These are phyloP conservation scores for Pilatotrama ljubarskyi DNA, from an alignment of 768 basidiomycete genomes.

Conservation along the genomic window DNA sequence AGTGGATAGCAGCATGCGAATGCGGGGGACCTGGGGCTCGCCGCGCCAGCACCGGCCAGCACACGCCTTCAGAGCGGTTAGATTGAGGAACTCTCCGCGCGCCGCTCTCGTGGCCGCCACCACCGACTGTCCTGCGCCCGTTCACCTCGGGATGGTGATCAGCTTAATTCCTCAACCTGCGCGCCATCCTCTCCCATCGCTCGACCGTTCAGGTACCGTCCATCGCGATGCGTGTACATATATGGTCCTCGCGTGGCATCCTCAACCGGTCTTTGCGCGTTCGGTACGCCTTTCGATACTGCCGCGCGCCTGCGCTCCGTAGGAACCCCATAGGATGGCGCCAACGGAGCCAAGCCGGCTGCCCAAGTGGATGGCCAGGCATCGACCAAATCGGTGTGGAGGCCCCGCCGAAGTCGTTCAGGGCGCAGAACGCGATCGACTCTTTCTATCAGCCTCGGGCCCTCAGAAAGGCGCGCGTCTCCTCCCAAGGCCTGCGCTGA, in stretches of 20 bases:
- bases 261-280: neutral
- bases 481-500: too few species aligned
- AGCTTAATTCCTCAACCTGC: conserved; percentile 1
- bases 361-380: neutral
- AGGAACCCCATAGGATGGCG: neutral
- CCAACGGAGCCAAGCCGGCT: neutral
- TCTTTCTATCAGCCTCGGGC: too few species aligned
- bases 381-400: neutral
- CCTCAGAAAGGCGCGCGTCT: too few species aligned
- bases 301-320: neutral
- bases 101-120: conserved; percentile 9
- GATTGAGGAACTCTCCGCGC: conserved; percentile 11
- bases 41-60: neutral
- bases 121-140: neutral
- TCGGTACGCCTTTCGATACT: neutral
- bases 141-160: neutral
- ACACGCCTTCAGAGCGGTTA: conserved; percentile 4
- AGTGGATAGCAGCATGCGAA: conserved; percentile 2
- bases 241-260: neutral
- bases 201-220: conserved; percentile 1
- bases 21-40: conserved; percentile 1
- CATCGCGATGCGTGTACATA: neutral
- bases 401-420: too few species aligned
- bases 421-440: too few species aligned
- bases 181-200: neutral